These are phyloP conservation scores for Moringa oleifera DNA, from an alignment of 345 rosid genomes.

Conservation along the genomic window DNA sequence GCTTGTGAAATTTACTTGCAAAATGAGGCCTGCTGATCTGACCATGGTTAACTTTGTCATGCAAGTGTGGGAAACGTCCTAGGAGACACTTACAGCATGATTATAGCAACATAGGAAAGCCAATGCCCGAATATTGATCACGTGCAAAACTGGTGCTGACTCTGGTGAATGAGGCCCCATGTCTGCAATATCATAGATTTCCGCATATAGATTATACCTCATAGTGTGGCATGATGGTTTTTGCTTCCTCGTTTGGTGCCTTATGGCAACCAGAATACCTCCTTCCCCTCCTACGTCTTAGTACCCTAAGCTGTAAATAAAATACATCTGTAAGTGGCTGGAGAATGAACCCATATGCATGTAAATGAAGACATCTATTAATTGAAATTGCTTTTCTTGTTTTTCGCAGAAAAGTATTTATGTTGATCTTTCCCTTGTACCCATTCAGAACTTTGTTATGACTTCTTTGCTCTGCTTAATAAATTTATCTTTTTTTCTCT, in stretches of 20 bases:
- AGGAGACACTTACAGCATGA: conserved; percentile 15
- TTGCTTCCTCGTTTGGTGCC: conserved; percentile 5
- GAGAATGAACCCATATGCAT: background rate
- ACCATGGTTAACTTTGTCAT: background rate
- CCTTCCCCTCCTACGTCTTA: conserved; percentile 6
- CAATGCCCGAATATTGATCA: conserved; percentile 13
- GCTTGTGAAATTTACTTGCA: background rate
- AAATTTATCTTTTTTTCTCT: too few species aligned
- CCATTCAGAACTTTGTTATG: too few species aligned
- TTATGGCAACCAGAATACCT: conserved; percentile 2
- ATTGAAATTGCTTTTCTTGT: too few species aligned
- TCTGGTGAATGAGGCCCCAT: conserved; percentile 19
- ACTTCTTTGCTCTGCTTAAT: too few species aligned
- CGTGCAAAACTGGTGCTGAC: conserved; percentile 15
- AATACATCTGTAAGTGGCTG: background rate
- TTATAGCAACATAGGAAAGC: conserved; percentile 2
- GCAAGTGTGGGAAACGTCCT: conserved; percentile 3
- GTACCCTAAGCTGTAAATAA: conserved; percentile 25
- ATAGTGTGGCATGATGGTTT: conserved; percentile 13
- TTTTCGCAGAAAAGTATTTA: too few species aligned
- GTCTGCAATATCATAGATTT: conserved; percentile 16
- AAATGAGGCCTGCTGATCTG: conserved; percentile 3
- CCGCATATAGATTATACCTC: conserved; percentile 16
- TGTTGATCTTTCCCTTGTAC: too few species aligned
- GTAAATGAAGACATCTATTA: background rate